Percentiles rank a stretch among this genome's conserved stretches.
Evolutionary conservation across 140 eudicot genomes (phyloP).

Genomic region (Stevia rebaudiana): DNA sequence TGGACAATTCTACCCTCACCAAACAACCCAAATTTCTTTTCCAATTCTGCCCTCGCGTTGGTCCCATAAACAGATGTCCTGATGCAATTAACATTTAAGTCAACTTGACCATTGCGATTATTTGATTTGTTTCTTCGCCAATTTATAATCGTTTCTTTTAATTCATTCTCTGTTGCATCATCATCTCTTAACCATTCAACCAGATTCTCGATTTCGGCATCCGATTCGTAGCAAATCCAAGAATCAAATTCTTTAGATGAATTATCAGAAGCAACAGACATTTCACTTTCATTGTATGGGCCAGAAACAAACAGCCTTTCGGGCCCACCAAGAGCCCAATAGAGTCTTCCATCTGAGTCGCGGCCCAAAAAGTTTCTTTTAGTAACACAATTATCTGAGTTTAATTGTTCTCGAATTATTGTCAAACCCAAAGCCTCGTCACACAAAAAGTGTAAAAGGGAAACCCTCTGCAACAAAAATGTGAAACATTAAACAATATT

Average conservation of each 20-base stretch:
- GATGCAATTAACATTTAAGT: slow-evolving; percentile 16
- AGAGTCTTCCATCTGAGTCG: slow-evolving; percentile 63
- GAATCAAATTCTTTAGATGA: slow-evolving; percentile 31
- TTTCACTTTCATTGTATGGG: slow-evolving; percentile 22
- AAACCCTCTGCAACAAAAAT: slow-evolving; percentile 57
- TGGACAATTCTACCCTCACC: slow-evolving; percentile 12
- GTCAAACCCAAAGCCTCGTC: slow-evolving; percentile 69
- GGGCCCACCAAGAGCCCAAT: slow-evolving; percentile 58
- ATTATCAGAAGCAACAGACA: slow-evolving; percentile 16
- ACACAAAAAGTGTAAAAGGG: slow-evolving; percentile 63
- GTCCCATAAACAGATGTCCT: slow-evolving; percentile 31
- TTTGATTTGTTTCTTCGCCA: slow-evolving; percentile 43
- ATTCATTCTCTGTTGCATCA: slow-evolving; percentile 58
- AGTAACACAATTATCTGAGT: slow-evolving; percentile 22
- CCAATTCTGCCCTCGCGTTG: slow-evolving; percentile 49
- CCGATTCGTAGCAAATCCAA: slow-evolving; percentile 75
- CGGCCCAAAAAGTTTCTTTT: slow-evolving; percentile 67
- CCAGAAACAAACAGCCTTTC: slow-evolving; percentile 41
- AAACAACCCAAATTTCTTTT: slow-evolving; percentile 45
- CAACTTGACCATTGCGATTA: slow-evolving; percentile 13
- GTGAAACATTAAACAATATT: neutral
- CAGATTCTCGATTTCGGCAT: slow-evolving; percentile 49
- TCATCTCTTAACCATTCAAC: slow-evolving; percentile 57
- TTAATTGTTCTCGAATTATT: slow-evolving; percentile 54
- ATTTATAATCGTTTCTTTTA: slow-evolving; percentile 50